A percentile compares a stretch with the other conserved stretches of the same genome.
Conservation (phyloP, 768 basidiomycete species). For the Fibroporia radiculosa region DNA sequence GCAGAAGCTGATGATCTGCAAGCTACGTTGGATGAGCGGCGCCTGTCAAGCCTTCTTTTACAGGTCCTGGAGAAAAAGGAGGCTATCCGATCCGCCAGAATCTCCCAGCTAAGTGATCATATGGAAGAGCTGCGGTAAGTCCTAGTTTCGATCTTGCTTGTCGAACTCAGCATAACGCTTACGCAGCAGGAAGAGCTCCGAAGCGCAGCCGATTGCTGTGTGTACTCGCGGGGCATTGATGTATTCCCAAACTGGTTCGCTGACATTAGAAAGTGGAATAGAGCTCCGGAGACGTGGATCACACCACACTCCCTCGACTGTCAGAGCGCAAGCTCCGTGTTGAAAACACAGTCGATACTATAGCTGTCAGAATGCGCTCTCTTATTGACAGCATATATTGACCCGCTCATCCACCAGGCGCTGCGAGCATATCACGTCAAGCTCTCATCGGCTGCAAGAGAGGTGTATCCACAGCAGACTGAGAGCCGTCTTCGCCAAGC, state of each 20-base stretch:
- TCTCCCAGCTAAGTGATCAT: not conserved
- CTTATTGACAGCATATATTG: not conserved
- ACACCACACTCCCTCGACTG: too few species aligned
- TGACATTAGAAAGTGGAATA: too few species aligned
- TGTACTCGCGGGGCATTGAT: too few species aligned
- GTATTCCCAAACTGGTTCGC: too few species aligned
- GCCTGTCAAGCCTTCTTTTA: slow-evolving; percentile 1
- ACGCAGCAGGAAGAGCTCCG: not conserved
- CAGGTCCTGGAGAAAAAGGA: slow-evolving; percentile 11
- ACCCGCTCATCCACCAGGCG: slow-evolving; percentile 1
- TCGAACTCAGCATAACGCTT: not conserved
- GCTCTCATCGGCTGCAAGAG: not conserved
- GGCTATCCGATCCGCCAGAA: slow-evolving; percentile 5
- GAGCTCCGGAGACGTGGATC: too few species aligned
- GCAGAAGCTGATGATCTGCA: slow-evolving; percentile 2
- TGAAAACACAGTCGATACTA: slow-evolving; percentile 8
- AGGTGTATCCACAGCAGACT: not conserved
- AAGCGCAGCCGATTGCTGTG: too few species aligned
- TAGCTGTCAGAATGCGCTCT: slow-evolving; percentile 8
- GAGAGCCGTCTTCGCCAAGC: slow-evolving; percentile 2
- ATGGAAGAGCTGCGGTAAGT: slow-evolving; percentile 6
- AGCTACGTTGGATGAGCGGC: slow-evolving; percentile 3
- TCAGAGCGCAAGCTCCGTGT: too few species aligned
- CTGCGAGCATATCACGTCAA: slow-evolving; percentile 6
- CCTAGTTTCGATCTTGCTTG: not conserved